A percentile compares a stretch with the other conserved stretches of the same genome.
phyloP scores from a whole-genome alignment of 2,329 filamentous ascomycete genomes.

The Tolypocladium cylindrosporum region DNA sequence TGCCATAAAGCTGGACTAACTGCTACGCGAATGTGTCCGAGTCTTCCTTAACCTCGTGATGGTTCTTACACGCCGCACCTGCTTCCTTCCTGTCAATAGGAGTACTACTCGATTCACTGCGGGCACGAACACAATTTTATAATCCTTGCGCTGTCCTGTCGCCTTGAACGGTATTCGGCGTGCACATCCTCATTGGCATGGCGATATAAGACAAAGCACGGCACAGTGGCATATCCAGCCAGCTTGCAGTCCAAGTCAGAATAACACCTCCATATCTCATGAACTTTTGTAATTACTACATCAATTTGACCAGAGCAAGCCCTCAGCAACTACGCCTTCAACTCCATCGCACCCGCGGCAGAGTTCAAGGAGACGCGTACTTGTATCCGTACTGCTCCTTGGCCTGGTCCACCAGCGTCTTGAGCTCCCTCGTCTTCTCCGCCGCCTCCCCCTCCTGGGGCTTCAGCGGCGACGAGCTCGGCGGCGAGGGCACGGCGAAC shows the following conservation, averaged over 20 bases:
- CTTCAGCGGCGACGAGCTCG: constrained; percentile 19
- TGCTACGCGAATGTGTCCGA: not conserved
- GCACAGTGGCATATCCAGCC: not conserved
- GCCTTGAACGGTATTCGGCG: not conserved
- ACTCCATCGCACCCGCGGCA: not conserved
- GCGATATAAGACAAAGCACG: not conserved
- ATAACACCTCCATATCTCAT: not conserved
- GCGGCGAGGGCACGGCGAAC: constrained; percentile 53
- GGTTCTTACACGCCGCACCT: not conserved
- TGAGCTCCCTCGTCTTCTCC: constrained; percentile 14
- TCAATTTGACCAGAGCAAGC: not conserved
- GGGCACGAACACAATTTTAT: not conserved
- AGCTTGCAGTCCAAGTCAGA: not conserved
- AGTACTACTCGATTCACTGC: not conserved
- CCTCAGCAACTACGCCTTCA: not conserved
- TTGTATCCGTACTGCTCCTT: constrained; percentile 39
- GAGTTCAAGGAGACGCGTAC: constrained; percentile 28
- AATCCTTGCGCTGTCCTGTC: not conserved
- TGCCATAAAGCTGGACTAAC: not conserved
- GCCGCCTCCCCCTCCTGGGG: constrained; percentile 9
- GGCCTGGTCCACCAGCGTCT: constrained; percentile 23
- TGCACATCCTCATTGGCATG: not conserved
- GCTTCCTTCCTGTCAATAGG: not conserved
- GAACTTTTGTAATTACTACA: not conserved
- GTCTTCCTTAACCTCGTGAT: not conserved